A percentile compares a stretch with the other conserved stretches of the same genome.
These are phyloP conservation scores for Magnusiomyces ingens DNA, from an alignment of 1,139 yeast genomes.

Conservation along the genomic window DNA sequence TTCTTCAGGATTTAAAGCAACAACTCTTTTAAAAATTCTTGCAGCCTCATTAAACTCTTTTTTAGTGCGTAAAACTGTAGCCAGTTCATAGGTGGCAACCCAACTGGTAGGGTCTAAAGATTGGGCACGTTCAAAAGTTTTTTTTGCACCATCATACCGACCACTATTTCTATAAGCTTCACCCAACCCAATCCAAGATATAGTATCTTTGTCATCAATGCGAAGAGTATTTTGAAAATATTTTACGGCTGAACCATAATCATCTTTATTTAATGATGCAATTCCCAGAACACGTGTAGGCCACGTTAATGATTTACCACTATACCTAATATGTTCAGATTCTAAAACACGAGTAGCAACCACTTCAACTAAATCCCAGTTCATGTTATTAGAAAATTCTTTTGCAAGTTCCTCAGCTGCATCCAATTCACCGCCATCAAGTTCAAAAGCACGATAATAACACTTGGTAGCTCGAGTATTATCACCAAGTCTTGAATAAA, in stretches of 20 bases:
- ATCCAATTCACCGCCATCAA: constrained; percentile 65
- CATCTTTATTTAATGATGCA: constrained; percentile 62
- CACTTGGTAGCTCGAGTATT: constrained; percentile 71
- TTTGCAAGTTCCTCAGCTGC: constrained; percentile 71
- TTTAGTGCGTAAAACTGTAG: constrained; percentile 48
- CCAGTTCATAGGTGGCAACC: constrained; percentile 62
- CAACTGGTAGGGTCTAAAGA: constrained; percentile 47
- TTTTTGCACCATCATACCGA: constrained; percentile 74
- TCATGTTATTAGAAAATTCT: constrained; percentile 56
- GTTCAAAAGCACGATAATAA: constrained; percentile 82
- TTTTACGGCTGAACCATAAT: constrained; percentile 75
- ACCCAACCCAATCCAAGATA: constrained; percentile 91
- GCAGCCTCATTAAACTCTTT: constrained; percentile 48
- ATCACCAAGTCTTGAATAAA: constrained; percentile 60
- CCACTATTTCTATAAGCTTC: constrained; percentile 88
- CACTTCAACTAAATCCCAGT: constrained; percentile 83
- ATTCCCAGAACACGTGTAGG: constrained; percentile 85
- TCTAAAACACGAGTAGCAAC: constrained; percentile 52
- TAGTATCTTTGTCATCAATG: constrained; percentile 54
- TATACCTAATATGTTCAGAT: constrained; percentile 47
- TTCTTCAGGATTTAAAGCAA: constrained; percentile 42
- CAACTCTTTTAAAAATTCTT: constrained; percentile 39
- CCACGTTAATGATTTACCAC: constrained; percentile 50
- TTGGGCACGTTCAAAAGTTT: constrained; percentile 67
- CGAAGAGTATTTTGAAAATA: constrained; percentile 84